Evolutionary conservation across 768 basidiomycete species (phyloP), one percentile per base, ranked within the genome.

Genomic region (Gyrodon lividus): DNA sequence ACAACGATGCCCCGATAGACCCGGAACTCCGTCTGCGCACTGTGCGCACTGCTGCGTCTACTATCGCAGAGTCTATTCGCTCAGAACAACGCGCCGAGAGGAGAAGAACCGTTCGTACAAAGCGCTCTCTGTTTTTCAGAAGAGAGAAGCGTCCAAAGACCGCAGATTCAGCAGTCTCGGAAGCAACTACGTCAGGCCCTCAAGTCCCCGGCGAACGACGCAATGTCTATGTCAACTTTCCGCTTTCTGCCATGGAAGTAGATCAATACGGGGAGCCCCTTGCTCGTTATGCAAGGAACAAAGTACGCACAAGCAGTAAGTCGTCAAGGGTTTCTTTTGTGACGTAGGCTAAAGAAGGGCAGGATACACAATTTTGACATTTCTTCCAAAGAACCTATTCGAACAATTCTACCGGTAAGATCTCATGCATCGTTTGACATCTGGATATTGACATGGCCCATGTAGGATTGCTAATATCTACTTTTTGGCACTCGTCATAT

Each of bases 361-460:
- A 93, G 92, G 95, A 70, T 98, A 98, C 71, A 96, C 93, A 23
- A 68, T 91, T 43, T 43, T 97, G 44, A 90, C 92, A 0, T 98
- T 98, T 65, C 60, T 98, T 39, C 95, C 95, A 9, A 94, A 91
- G 79, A 97, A 98, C 67, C 70, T 98, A 57, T 91, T 84, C 58
- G 93, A 98, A 70, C 96, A 99, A 65, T 99, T 98, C 66, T 79
- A 91, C 55, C 80, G 95, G 86, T 87, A 55, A 58, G 81, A 62
- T 26, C 44, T 10, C 13, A 17, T 6, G 41, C 7, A 9, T 23
- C 40, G 14, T 35, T n/a, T 12, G 0, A 17, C 20, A 12, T 19
- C 13, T 34, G 2, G 33, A 16, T 6, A 9, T 40, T 60, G 42
- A 61, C 43, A 48, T 38, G 9, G 17, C 24, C 12, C 26, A 34